Evolutionary conservation across 2,329 filamentous ascomycete genomes (phyloP).

Genomic region (Fusarium incarnatum): DNA sequence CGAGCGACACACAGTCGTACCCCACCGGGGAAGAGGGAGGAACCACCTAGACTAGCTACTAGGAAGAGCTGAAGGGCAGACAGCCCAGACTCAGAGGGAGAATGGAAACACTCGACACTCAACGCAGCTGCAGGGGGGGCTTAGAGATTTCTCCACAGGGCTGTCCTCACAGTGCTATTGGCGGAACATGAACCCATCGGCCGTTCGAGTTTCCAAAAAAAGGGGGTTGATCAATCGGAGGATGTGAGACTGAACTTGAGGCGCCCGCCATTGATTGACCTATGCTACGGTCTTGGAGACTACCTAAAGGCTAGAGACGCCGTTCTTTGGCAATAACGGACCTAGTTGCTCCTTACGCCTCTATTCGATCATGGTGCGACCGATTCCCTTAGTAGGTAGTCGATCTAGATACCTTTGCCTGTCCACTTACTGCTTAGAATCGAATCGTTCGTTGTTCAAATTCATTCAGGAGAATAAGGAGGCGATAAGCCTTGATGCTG

Average conservation of each 20-base stretch:
- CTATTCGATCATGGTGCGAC: conserved; percentile 32
- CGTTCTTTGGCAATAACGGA: conserved; percentile 25
- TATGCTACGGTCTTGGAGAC: conserved; percentile 4
- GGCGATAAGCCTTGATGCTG: conserved; percentile 4
- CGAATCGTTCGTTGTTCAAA: not conserved
- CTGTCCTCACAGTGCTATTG: conserved; percentile 17
- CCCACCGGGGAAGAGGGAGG: conserved; percentile 1
- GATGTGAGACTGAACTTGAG: conserved; percentile 14
- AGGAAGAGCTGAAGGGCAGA: conserved; percentile 16
- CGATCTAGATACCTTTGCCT: too few species aligned
- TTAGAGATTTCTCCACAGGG: conserved; percentile 19
- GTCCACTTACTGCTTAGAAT: not conserved
- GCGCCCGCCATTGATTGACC: conserved; percentile 19
- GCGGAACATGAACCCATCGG: conserved; percentile 30
- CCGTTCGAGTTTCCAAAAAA: conserved; percentile 42
- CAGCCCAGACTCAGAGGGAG: too few species aligned
- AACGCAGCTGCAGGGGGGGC: conserved; percentile 34
- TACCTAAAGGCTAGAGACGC: conserved; percentile 4
- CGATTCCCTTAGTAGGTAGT: not conserved
- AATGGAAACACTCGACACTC: conserved; percentile 29
- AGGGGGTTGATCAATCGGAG: conserved; percentile 40
- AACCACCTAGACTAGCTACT: conserved; percentile 2
- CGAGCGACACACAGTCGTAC: conserved; percentile 20
- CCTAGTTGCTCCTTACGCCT: conserved; percentile 32
- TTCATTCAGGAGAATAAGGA: not conserved